A percentile compares a stretch with the other conserved stretches of the same genome.
phyloP scores from a whole-genome alignment of 441 rosid species.

The Cnidoscolus chayamansa region DNA sequence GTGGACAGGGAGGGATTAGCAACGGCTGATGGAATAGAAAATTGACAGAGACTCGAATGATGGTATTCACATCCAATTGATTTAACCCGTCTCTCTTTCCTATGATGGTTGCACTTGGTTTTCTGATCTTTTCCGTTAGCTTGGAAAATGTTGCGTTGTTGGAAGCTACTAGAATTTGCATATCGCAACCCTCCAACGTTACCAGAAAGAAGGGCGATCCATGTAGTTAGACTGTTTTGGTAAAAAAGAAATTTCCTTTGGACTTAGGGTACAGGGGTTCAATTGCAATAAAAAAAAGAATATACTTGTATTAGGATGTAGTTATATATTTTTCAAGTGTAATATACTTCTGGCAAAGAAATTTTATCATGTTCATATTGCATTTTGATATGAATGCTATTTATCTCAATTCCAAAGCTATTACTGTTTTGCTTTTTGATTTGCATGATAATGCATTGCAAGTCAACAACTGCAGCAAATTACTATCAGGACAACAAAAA shows the following conservation, averaged over 20 bases:
- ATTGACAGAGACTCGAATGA: neutral
- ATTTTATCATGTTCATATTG: neutral
- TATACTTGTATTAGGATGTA: neutral
- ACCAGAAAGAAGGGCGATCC: neutral
- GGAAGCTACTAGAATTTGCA: neutral
- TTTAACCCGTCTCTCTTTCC: neutral
- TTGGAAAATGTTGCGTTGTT: neutral
- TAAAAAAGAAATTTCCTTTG: neutral
- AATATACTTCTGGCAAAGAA: neutral
- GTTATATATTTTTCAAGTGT: neutral
- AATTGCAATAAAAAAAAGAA: neutral
- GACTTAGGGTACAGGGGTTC: too few species aligned
- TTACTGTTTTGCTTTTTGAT: too few species aligned
- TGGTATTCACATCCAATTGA: neutral
- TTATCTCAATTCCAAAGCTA: too few species aligned
- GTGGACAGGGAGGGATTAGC: neutral
- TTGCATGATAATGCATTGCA: too few species aligned
- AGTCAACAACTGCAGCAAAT: too few species aligned
- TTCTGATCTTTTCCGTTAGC: neutral
- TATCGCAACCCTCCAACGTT: neutral
- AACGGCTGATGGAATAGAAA: neutral
- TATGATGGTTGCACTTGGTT: neutral
- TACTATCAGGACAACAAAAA: too few species aligned
- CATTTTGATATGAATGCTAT: too few species aligned
- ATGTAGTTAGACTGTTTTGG: too few species aligned